phyloP scores from a whole-genome alignment of 306 rosid genomes.

The Cajanus cajan region DNA sequence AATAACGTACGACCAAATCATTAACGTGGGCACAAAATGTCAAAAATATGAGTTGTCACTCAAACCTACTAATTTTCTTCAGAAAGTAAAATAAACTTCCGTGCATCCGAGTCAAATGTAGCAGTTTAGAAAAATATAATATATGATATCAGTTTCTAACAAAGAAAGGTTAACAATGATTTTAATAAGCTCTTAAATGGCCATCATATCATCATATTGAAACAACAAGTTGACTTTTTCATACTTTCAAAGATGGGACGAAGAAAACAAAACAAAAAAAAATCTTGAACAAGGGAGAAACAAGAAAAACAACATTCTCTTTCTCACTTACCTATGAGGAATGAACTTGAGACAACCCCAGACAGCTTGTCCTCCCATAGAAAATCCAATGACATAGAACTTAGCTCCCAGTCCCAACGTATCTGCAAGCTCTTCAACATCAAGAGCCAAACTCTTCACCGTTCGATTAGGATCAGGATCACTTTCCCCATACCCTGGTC shows the following conservation, averaged over 20 bases:
- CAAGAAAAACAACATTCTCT: neutral
- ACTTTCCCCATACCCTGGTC: conserved; percentile 56
- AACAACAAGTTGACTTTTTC: no score
- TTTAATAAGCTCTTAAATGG: no score
- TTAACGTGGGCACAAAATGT: no score
- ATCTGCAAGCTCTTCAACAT: conserved; percentile 53
- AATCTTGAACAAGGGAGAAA: neutral
- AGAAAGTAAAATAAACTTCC: no score
- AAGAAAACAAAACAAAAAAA: neutral
- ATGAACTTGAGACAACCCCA: conserved; percentile 54
- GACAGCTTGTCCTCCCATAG: conserved; percentile 46
- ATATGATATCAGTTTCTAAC: no score
- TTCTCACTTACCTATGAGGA: conserved; percentile 37
- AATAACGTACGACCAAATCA: no score
- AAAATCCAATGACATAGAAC: conserved; percentile 44
- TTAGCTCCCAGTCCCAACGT: conserved; percentile 41
- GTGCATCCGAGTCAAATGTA: no score
- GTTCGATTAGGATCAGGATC: conserved; percentile 42
- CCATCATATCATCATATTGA: no score
- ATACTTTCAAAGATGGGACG: neutral
- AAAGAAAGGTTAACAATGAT: no score
- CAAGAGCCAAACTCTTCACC: conserved; percentile 40
- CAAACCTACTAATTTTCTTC: no score
- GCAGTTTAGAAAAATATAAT: no score
- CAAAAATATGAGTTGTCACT: no score